phyloP scores from a whole-genome alignment of 371 early-diverging fungal genomes.

The Nosema granulosis region DNA sequence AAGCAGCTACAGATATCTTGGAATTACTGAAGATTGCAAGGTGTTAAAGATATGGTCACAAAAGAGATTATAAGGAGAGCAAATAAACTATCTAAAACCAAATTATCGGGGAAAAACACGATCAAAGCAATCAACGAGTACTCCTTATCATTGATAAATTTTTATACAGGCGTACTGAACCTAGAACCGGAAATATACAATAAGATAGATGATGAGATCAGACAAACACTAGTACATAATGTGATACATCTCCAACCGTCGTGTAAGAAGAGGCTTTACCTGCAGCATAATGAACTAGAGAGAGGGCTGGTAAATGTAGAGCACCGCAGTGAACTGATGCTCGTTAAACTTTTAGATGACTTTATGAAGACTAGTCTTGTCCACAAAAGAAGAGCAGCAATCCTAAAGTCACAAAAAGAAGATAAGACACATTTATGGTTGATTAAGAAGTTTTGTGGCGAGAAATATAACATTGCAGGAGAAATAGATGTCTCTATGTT shows the following conservation, averaged over 20 bases:
- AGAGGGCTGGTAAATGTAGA: not conserved
- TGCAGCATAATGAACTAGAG: not conserved
- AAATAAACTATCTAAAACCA: not conserved
- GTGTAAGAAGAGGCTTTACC: not conserved
- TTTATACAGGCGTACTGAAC: not conserved
- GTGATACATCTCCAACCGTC: not conserved
- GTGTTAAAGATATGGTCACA: not conserved
- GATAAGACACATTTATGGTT: too few relatives aligned
- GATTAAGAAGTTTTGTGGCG: too few relatives aligned
- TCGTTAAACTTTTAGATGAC: too few relatives aligned
- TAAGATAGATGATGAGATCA: not conserved
- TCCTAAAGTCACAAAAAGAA: too few relatives aligned
- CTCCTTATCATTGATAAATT: not conserved
- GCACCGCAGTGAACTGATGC: too few relatives aligned
- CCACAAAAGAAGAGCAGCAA: too few relatives aligned
- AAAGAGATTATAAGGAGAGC: not conserved
- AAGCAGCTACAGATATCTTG: not conserved
- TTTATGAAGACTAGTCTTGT: too few relatives aligned
- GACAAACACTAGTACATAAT: not conserved
- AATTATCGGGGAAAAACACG: not conserved
- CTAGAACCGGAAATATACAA: not conserved
- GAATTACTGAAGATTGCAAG: not conserved
- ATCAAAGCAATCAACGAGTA: conserved; percentile 1
- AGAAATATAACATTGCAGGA: not conserved
- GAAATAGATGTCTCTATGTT: not conserved